Percentiles rank a stretch among this genome's conserved stretches.
These are phyloP conservation scores for Xylaria sp. DNA, from an alignment of 2,329 filamentous ascomycete genomes.

Conservation along the genomic window DNA sequence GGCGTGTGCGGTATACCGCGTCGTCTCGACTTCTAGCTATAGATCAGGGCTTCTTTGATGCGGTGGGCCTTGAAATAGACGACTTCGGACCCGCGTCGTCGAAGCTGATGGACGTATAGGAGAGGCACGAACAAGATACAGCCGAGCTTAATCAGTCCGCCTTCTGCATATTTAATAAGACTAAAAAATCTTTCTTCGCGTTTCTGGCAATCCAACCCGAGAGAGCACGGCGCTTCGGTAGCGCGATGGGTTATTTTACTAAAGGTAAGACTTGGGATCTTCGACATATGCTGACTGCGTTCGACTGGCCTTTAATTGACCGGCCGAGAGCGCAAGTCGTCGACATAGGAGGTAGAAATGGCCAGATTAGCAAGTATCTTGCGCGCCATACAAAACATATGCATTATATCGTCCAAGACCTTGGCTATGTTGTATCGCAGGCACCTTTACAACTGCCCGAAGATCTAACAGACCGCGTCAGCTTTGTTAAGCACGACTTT, in stretches of 20 bases:
- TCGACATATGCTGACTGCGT: constrained; percentile 31
- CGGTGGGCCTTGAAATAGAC: constrained; percentile 33
- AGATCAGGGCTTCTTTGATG: constrained; percentile 29
- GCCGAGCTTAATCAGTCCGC: constrained; percentile 27
- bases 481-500: constrained; percentile 34
- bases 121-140: constrained; percentile 24
- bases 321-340: constrained; percentile 27
- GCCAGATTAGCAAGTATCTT: constrained; percentile 32
- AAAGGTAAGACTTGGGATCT: constrained; percentile 34
- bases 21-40: constrained; percentile 31
- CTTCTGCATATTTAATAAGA: constrained; percentile 32
- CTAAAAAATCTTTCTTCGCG: constrained; percentile 25
- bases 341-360: constrained; percentile 33
- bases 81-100: constrained; percentile 33
- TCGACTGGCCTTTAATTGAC: constrained; percentile 34
- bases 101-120: constrained; percentile 29
- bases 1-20: constrained; percentile 33
- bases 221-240: constrained; percentile 31
- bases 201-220: constrained; percentile 27
- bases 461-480: constrained; percentile 29
- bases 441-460: constrained; percentile 28
- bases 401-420: constrained; percentile 33
- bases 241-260: constrained; percentile 29
- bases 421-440: constrained; percentile 26
- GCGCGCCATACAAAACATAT: constrained; percentile 25